Percentiles rank a stretch among this genome's conserved stretches.
Evolutionary conservation across 2,329 filamentous ascomycete species (phyloP).

Genomic region (Cyclaneusma minus): DNA sequence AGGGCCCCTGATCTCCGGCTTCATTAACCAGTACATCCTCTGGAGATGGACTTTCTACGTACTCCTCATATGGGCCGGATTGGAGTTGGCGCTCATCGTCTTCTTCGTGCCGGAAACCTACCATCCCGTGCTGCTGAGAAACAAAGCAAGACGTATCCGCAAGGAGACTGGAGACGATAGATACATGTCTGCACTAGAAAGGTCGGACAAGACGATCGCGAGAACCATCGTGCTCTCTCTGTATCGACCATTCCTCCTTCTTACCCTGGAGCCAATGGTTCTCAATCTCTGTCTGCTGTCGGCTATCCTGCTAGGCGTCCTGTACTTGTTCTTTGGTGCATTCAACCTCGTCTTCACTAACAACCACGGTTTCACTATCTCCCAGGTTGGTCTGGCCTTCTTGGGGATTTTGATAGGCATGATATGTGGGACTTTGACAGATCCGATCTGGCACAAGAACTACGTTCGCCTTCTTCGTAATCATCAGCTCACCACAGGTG

Average conservation of each 20-base stretch:
- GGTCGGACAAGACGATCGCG: constrained; percentile 48
- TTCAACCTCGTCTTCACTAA: constrained; percentile 66
- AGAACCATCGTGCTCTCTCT: constrained; percentile 43
- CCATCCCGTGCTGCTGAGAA: constrained; percentile 55
- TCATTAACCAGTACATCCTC: constrained; percentile 59
- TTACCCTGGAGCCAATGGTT: constrained; percentile 74
- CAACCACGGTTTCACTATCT: constrained; percentile 62
- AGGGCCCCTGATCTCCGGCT: constrained; percentile 54
- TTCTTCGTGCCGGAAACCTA: constrained; percentile 80
- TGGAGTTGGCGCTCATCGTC: constrained; percentile 46
- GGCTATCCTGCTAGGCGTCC: constrained; percentile 69
- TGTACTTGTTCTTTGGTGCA: constrained; percentile 85
- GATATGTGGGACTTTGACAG: constrained; percentile 42
- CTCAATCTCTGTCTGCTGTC: constrained; percentile 69
- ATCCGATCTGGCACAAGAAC: constrained; percentile 50
- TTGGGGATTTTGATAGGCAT: constrained; percentile 56
- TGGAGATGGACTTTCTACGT: constrained; percentile 83
- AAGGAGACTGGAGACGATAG: constrained; percentile 62
- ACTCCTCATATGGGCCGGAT: constrained; percentile 66
- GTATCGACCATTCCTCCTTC: constrained; percentile 60
- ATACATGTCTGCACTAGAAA: constrained; percentile 68
- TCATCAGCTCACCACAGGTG: constrained; percentile 32
- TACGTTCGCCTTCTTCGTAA: constrained; percentile 40
- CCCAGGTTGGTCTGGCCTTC: constrained; percentile 69
- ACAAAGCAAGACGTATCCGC: constrained; percentile 55